Base-by-base conservation (phyloP, 768 basidiomycete species). In the Termitomyces sp. region DNA sequence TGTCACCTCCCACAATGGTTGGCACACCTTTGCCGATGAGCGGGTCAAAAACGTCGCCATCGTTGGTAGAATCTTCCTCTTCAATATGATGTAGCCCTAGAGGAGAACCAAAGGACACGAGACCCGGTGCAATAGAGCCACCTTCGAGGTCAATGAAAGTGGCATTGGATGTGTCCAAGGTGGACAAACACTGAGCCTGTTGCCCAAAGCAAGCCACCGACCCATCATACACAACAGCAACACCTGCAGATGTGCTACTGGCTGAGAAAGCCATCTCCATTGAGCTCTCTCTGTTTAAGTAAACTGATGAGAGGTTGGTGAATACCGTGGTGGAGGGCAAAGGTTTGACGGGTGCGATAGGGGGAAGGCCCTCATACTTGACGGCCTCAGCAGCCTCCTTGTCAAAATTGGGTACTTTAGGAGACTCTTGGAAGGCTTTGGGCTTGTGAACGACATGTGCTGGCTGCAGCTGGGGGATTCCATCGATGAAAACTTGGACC, bases 401-500 rank as follows among this genome's bases (percentile, higher is more conserved):
- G 62, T 86, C 82, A 60, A 87, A 94, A 60, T 88, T 76, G 0
- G 91, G 90, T 2, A 84, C 82, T 39, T 68, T 71, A 0, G 90
- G 88, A 6, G 67, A 47, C 7, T 62, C 60, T 57, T 82, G 80
- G 64, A 73, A 79, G 15, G 65, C 54, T 7, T 59, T 52, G 1
- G 79, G 78, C 64, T 95, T 94, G 47, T 69, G 44, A 36, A 76
- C 65, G 16, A 79, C 66, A 59, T 75, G 65, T 3, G 85, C 77
- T 3, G 69, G 63, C 29, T 72, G 61, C 2, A 90, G 63, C 64
- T 98, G 94, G 1, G 86, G 70, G 46, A 96, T 86, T 2, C 94
- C 94, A 62, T 98, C 94, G 56, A 96, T 90, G 70, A 84, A 92
- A 18, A 94, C 91, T 72, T 95, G 91, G 33, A 77, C 73, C 2